These are phyloP conservation scores for Lactarius evosmus DNA, from an alignment of 768 basidiomycete species.

Conservation along the genomic window DNA sequence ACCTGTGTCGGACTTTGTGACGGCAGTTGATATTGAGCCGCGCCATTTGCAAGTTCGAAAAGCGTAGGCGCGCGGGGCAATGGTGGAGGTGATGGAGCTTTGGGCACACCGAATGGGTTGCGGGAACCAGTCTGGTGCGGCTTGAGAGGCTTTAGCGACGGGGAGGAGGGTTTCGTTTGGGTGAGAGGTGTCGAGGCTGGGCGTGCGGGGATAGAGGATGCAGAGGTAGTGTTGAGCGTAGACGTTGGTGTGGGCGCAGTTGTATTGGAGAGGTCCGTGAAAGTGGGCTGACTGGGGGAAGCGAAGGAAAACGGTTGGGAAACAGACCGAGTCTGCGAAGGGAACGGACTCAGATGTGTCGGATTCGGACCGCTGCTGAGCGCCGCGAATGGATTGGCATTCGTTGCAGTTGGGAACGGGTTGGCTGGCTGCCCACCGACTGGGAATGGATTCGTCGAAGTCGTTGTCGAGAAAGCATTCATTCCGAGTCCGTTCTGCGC, in stretches of 20 bases:
- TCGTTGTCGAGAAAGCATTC: conserved; percentile 8
- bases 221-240: conserved; percentile 27
- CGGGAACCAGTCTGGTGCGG: conserved; percentile 91
- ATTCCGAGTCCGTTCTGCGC: conserved; percentile 12
- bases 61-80: conserved; percentile 78
- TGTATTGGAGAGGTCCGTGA: not conserved
- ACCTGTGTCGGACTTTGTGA: conserved; percentile 12
- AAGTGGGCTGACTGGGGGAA: conserved; percentile 5
- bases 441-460: conserved; percentile 15
- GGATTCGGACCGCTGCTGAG: not conserved
- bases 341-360: conserved; percentile 13
- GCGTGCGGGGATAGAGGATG: conserved; percentile 43
- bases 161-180: conserved; percentile 39
- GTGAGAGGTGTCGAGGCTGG: conserved; percentile 74
- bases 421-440: conserved; percentile 5
- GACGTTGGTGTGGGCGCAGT: conserved; percentile 27
- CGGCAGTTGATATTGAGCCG: conserved; percentile 25
- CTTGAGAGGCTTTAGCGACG: conserved; percentile 60
- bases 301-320: conserved; percentile 18
- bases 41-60: conserved; percentile 67
- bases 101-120: conserved; percentile 89
- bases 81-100: conserved; percentile 51
- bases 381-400: conserved; percentile 16
- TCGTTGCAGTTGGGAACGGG: conserved; percentile 16
- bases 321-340: not conserved